Evolutionary conservation across 2,329 filamentous ascomycete genomes (phyloP).

Genomic region (Aspergillus ustus): DNA sequence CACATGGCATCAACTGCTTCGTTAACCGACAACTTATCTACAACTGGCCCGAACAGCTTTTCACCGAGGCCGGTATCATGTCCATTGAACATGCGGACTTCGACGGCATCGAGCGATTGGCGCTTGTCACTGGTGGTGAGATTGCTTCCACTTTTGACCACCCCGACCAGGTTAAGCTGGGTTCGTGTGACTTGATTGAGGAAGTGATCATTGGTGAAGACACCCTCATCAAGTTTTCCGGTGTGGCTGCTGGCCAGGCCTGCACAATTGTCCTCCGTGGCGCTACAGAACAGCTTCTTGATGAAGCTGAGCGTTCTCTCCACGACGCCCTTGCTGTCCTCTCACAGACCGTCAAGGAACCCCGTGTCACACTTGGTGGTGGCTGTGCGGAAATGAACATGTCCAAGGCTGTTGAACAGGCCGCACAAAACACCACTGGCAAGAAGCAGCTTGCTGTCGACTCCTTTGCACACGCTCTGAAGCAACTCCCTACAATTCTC

Average conservation of each 20-base stretch:
- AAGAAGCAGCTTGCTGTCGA: conserved; percentile 96
- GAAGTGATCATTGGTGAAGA: conserved; percentile 99
- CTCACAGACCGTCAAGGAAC: conserved; percentile 94
- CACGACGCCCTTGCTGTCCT: conserved; percentile 96
- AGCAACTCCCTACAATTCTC: conserved; percentile 93
- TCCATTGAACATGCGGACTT: conserved; percentile 99
- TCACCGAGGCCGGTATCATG: conserved; percentile 95
- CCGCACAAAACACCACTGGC: conserved; percentile 90
- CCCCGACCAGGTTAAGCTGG: conserved; percentile 94
- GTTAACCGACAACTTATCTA: conserved; percentile 99
- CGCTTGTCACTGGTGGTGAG: conserved; percentile 94
- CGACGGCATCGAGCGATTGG: conserved; percentile 93
- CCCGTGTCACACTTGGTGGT: conserved; percentile 89
- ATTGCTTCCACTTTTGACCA: conserved; percentile 98
- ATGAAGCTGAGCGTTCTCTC: conserved; percentile 93
- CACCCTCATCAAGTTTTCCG: conserved; percentile 95
- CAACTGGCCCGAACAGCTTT: conserved; percentile 99
- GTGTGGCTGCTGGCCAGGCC: conserved; percentile 88
- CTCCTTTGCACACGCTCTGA: conserved; percentile 83
- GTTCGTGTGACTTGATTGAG: conserved; percentile 92
- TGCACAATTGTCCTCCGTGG: conserved; percentile 97
- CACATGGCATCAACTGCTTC: conserved; percentile 99
- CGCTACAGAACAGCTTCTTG: conserved; percentile 93
- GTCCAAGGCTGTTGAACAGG: conserved; percentile 95
- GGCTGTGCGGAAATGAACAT: conserved; percentile 99